Evolutionary conservation across 2,329 filamentous ascomycete genomes (phyloP).

Genomic region (Ascochyta koolunga): DNA sequence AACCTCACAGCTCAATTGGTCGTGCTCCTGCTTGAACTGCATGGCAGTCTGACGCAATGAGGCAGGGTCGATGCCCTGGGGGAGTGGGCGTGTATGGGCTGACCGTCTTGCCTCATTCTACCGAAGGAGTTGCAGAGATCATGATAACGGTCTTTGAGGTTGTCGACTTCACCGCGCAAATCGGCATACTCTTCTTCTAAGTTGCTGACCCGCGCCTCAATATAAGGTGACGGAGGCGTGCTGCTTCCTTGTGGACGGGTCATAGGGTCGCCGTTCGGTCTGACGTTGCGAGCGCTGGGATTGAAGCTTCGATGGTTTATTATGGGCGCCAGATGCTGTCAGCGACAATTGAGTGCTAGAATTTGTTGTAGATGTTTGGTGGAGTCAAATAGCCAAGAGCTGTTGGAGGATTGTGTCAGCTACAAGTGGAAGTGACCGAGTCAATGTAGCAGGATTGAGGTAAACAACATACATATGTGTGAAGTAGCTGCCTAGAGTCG

Average conservation of each 20-base stretch:
- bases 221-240: slow-evolving; percentile 16
- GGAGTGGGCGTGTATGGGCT: slow-evolving; percentile 25
- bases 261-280: background rate
- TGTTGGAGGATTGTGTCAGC: too few relatives aligned
- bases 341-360: background rate
- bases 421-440: background rate
- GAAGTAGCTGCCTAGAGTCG: background rate
- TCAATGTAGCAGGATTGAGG: too few relatives aligned
- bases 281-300: slow-evolving; percentile 19
- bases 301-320: slow-evolving; percentile 15
- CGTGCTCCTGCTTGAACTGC: slow-evolving; percentile 23
- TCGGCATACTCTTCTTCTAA: slow-evolving; percentile 23
- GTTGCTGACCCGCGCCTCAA: slow-evolving; percentile 25
- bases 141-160: slow-evolving; percentile 23
- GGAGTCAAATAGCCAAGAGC: too few relatives aligned
- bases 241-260: slow-evolving; percentile 1
- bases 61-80: slow-evolving; percentile 14
- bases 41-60: slow-evolving; percentile 21
- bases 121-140: slow-evolving; percentile 28
- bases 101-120: slow-evolving; percentile 25
- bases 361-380: background rate
- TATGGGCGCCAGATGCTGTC: background rate
- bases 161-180: slow-evolving; percentile 23
- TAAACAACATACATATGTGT: background rate
- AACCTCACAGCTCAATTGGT: slow-evolving; percentile 21